Evolutionary conservation across 352 stramenopile species (phyloP).

Genomic region (Phytophthora idaei): DNA sequence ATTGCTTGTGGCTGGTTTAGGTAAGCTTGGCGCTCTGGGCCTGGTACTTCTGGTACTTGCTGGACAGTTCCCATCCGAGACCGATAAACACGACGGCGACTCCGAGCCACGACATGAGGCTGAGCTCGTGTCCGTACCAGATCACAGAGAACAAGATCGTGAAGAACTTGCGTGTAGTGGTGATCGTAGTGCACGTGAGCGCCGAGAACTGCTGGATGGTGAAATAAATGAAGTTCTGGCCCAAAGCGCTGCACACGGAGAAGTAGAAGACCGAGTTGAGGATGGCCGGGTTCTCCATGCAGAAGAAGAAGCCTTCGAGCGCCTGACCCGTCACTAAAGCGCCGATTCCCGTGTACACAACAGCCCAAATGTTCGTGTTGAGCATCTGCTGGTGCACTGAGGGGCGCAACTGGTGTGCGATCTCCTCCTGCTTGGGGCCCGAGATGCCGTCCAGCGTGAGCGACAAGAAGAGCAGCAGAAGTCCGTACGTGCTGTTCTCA

Average conservation of each 20-base stretch:
- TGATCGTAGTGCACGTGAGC: slow-evolving; percentile 99
- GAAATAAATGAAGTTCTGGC: slow-evolving; percentile 99
- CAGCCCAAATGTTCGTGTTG: slow-evolving; percentile 90
- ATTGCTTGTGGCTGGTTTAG: slow-evolving; percentile 18
- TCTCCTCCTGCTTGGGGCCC: slow-evolving; percentile 95
- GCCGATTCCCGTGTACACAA: slow-evolving; percentile 83
- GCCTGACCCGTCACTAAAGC: slow-evolving; percentile 80
- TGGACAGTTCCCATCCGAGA: slow-evolving; percentile 83
- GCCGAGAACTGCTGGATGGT: slow-evolving; percentile 98
- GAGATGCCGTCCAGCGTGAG: slow-evolving; percentile 96
- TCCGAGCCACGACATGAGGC: slow-evolving; percentile 90
- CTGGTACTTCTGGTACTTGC: slow-evolving; percentile 89
- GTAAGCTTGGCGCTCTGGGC: slow-evolving; percentile 49
- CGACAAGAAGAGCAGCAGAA: slow-evolving; percentile 91
- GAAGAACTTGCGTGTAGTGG: slow-evolving; percentile 99
- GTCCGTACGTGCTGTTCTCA: slow-evolving; percentile 91
- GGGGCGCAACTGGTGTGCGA: slow-evolving; percentile 70
- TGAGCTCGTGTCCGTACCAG: slow-evolving; percentile 95
- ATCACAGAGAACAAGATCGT: slow-evolving; percentile 98
- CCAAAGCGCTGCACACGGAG: slow-evolving; percentile 94
- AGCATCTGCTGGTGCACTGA: slow-evolving; percentile 92
- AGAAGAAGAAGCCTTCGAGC: slow-evolving; percentile 76
- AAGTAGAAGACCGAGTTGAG: slow-evolving; percentile 93
- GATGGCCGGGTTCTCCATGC: slow-evolving; percentile 83
- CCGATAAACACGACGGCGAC: slow-evolving; percentile 93